Base-by-base conservation (phyloP, 2,329 filamentous ascomycete genomes). In the Penicillium oxalicum region DNA sequence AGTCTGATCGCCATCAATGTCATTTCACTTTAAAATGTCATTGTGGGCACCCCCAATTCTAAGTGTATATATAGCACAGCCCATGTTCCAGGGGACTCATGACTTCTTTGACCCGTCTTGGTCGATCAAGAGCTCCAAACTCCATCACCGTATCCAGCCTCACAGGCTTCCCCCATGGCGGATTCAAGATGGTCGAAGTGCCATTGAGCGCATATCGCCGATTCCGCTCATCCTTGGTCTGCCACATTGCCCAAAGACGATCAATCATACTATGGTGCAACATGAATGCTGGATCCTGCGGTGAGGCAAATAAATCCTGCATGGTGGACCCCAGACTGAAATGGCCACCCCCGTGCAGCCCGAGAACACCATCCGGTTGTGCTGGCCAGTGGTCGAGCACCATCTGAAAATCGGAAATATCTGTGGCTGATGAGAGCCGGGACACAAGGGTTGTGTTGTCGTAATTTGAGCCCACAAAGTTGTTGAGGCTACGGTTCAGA, bases 231-330 rank as follows among this genome's bases (percentile, higher is more conserved):
- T 57, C 54, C 13, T 18, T 35, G 9, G 25, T 48, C 37, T 78
- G 75, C 75, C 75, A 78, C 4, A 68, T 72, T 66, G 68, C 71
- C 62, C 68, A 78, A 4, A 68, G 52, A 9, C 74, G 66, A 54
- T 77, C 75, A 26, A 77, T 70, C 60, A 69, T 68, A 0, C 64
- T 64, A 50, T 77, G 74, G 52, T 76, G 74, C 18, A 76, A 60
- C 52, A 67, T 75, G 57, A 77, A 77, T 8, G 58, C 63, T 12
- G 73, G 73, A 39, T 77, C 74, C 9, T 64, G 67, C 0, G 74
- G 71, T 1, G 70, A 74, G 1, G 69, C 64, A 43, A 73, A 74
- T 8, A 75, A 52, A 55, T 77, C 74, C 63, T 68, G 71, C 1
- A 68, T 61, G 32, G 74, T 71, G 4, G 70, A 70, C 4, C 68